Base-by-base conservation (phyloP, 2,329 filamentous ascomycete species). In the Aspergillus carbonarius region DNA sequence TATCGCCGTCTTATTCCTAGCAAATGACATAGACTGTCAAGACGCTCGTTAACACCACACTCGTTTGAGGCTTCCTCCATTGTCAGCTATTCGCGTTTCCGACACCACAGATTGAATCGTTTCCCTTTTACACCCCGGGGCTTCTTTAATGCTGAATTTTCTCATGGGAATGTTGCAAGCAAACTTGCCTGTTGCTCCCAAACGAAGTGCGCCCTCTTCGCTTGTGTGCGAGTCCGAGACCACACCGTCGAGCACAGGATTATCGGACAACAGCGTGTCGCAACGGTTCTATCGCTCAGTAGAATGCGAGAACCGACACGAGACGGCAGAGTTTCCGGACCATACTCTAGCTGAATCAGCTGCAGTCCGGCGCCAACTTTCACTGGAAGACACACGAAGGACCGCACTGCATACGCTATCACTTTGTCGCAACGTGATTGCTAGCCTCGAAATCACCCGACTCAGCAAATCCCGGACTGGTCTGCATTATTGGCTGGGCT, bases 381-480 rank as follows among this genome's bases (percentile, higher is more conserved):
- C 63, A 7, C 47, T 67, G 15, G 50, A 65, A 47, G 54, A 65
- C 39, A 64, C 65, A 5, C 68, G 69, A 20, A 51, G 57, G 7
- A 62, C 63, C 37, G 69, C 68, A 13, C 52, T 66, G 9, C 54
- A 67, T 13, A 66, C 70, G 8, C 66, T 73, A 18, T 42, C 52
- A 6, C 61, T 64, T 25, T 72, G 70, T 57, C 68, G 69, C 30
- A 60, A 63, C 20, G 61, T 69, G 46, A 68, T 73, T 40, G 59
- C 66, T 6, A 61, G 59, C 4, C 66, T 72, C 6, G 71, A 73
- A 50, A 30, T 72, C 18, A 71, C 64, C 1, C 69, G 71, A 15
- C 66, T 73, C 54, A 62, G 64, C 58, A 71, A 70, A 32, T 66
- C 71, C 8, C 68, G 71, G 18, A 61, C 61, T 17, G 71, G 71